phyloP scores from a whole-genome alignment of 1,284 basidiomycete genomes.

The Ustilago trichophora region DNA sequence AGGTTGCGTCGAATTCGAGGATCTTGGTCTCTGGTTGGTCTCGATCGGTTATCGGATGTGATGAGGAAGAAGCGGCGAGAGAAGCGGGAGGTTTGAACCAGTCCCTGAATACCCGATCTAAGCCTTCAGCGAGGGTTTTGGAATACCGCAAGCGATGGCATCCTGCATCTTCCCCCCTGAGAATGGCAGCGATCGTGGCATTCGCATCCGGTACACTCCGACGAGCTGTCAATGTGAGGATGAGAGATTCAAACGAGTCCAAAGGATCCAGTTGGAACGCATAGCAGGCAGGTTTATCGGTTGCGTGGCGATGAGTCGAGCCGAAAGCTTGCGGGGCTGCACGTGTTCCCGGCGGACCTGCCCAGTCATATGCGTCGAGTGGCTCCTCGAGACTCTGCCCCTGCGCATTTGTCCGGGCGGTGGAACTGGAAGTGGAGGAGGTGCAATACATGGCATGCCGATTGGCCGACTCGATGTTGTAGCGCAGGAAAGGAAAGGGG shows the following conservation, averaged over 20 bases:
- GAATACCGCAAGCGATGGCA: slow-evolving; percentile 40
- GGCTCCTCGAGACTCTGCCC: slow-evolving; percentile 24
- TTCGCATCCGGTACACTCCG: slow-evolving; percentile 14
- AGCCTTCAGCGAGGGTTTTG: slow-evolving; percentile 48
- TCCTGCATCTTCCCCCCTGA: slow-evolving; percentile 16
- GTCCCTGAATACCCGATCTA: slow-evolving; percentile 54
- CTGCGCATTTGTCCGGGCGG: not conserved
- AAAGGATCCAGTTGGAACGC: slow-evolving; percentile 56
- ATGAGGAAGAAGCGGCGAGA: not conserved
- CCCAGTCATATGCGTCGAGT: slow-evolving; percentile 51
- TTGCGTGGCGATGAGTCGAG: slow-evolving; percentile 1
- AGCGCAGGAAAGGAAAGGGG: slow-evolving; percentile 34
- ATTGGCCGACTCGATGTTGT: slow-evolving; percentile 27
- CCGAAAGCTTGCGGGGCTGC: slow-evolving; percentile 5
- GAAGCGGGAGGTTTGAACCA: slow-evolving; percentile 37
- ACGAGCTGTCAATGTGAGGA: slow-evolving; percentile 43
- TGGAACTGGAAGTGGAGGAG: not conserved
- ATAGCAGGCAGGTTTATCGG: slow-evolving; percentile 37
- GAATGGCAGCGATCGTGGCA: slow-evolving; percentile 16
- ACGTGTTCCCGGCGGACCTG: slow-evolving; percentile 27
- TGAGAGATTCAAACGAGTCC: slow-evolving; percentile 55
- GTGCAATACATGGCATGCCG: slow-evolving; percentile 11
- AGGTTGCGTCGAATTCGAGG: slow-evolving; percentile 50
- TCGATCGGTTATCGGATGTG: not conserved
- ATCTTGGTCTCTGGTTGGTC: slow-evolving; percentile 6